Evolutionary conservation across 2,329 filamentous ascomycete species (phyloP), one percentile per base, ranked within the genome.

Genomic region (Aquanectria penicillioides): DNA sequence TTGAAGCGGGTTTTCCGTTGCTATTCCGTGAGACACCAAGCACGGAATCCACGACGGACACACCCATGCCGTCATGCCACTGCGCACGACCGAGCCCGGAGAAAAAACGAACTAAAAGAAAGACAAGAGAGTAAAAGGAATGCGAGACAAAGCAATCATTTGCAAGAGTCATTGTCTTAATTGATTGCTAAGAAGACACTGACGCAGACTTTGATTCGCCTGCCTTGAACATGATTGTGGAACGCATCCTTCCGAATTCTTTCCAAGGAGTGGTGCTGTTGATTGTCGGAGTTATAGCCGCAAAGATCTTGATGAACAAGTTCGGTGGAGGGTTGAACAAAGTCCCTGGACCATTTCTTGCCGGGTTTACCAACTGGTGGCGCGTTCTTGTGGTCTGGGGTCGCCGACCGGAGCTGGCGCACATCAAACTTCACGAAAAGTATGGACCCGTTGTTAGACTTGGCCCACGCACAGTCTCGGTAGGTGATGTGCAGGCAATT

Each of bases 371-470:
- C 1, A 61, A 65, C 2, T 13, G 54, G 10, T 65, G 62, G 62
- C 44, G 62, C 3, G 37, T 65, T 9, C 31, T 57, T 1, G 33
- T 59, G 7, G 62, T 64, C 0, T 59, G 56, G 40, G 22, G 50
- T 10, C 52, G 58, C 9, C 40, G 62, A 25, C 54, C 62, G 13
- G 61, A 65, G 0, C 7, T 62, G n/a, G 36, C 34, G 4, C 63
- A 64, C 4, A 49, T 65, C 13, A n/a, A 34, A 7, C 40, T 65
- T 0, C 63, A 65, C n/a, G 40, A 57, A 2, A 52, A 36, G 11
- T 40, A 62, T 12, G 61, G 61, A 1, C 31, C 12, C 5, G 20
- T 60, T 2, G 61, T 65, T 4, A 46, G 63, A 26, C 26, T 65
- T 2, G 63, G 63, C 0, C 63, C 63, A 1, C 48, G 44, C 0